phyloP scores from a whole-genome alignment of 1,284 basidiomycete genomes.

The Sanghuangporus baumii region DNA sequence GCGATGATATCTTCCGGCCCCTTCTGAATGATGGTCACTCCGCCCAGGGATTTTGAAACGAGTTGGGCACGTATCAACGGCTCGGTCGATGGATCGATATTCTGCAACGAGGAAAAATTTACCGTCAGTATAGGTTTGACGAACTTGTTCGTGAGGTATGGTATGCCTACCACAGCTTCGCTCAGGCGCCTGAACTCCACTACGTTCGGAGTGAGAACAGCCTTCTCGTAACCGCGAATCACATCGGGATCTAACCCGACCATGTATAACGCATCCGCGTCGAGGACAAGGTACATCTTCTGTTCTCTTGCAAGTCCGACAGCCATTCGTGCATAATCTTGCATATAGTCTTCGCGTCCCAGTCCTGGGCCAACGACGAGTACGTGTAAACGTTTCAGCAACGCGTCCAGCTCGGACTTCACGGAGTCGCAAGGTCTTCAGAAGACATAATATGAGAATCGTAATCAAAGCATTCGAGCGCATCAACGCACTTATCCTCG shows the following conservation, averaged over 20 bases:
- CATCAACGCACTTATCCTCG: conserved; percentile 42
- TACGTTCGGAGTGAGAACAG: conserved; percentile 90
- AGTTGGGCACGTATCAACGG: conserved; percentile 47
- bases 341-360: conserved; percentile 89
- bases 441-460: background rate
- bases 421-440: conserved; percentile 44
- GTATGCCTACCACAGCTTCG: conserved; percentile 55
- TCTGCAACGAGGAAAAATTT: conserved; percentile 26
- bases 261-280: conserved; percentile 86
- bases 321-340: conserved; percentile 61
- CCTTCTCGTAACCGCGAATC: conserved; percentile 76
- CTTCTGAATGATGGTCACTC: conserved; percentile 91
- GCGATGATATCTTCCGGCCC: conserved; percentile 71
- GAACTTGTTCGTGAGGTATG: background rate
- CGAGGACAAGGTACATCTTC: conserved; percentile 83
- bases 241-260: conserved; percentile 70
- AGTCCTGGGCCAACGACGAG: conserved; percentile 92
- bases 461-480: conserved; percentile 6
- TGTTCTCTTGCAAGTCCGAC: conserved; percentile 38
- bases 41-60: conserved; percentile 73
- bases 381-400: conserved; percentile 85
- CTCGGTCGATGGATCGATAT: conserved; percentile 46
- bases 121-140: background rate
- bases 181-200: conserved; percentile 89
- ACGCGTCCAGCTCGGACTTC: conserved; percentile 53